Evolutionary conservation across 2,329 filamentous ascomycete species (phyloP), one percentile per base, ranked within the genome.

Genomic region (Atkinsonella texensis): DNA sequence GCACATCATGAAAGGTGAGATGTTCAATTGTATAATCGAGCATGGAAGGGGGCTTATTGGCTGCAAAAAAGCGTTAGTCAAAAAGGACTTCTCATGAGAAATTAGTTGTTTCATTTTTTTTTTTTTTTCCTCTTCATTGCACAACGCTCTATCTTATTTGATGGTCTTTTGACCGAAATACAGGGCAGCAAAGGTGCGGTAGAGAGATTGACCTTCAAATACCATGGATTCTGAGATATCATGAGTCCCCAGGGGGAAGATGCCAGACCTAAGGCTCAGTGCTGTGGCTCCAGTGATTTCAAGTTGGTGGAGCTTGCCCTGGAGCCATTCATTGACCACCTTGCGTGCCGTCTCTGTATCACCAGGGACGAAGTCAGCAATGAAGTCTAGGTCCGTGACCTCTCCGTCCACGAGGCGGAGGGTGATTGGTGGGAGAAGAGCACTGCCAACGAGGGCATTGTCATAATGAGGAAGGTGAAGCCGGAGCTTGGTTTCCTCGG

Each of bases 281-380:
- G 83, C 72, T 28, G 88, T 84, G 61, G 84, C 85, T 43, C 85
- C 91, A 51, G 83, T 75, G 13, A 97, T 72, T 54, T 78, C 80
- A 52, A 98, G 70, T 52, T 77, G 74, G 11, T 81, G 77, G 53
- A 97, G 72, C 50, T 81, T 83, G 40, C 90, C 89, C 50, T 87
- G 82, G 54, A 98, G 71, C 83, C 89, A 97, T 65, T 95, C 86
- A 64, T 93, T 89, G 46, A 87, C 89, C 56, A 97, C 78, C 53
- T 77, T 78, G 54, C 87, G 83, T 58, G 96, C 81, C 6, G 83
- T 84, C 51, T 89, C 81, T 13, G 87, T 72, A 60, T 89, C 80
- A 32, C 89, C 90, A 28, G 89, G 85, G 39, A 77, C 72, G 40
- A 97, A 68, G 55, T 93, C 83, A 42, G 85, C 79, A 51, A 93